phyloP scores from a whole-genome alignment of 108 stramenopile species.

The Stephanodiscus triporus region DNA sequence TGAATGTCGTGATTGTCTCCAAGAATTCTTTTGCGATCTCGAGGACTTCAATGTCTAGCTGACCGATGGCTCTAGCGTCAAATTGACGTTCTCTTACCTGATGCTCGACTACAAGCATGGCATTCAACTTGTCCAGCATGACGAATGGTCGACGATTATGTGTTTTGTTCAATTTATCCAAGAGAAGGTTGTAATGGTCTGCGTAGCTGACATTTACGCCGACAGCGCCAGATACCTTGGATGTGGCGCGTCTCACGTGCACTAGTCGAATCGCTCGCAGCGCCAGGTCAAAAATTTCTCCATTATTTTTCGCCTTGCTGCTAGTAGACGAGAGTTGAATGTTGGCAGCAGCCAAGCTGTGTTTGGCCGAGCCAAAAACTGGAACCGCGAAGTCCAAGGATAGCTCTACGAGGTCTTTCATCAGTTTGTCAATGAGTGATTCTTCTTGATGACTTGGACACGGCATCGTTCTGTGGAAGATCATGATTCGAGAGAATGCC shows the following conservation, averaged over 20 bases:
- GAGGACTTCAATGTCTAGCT: conserved; percentile 23
- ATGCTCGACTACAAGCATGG: conserved; percentile 22
- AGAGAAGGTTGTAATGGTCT: conserved; percentile 31
- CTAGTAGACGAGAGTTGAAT: conserved; percentile 6
- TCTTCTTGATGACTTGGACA: conserved; percentile 36
- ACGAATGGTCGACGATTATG: conserved; percentile 29
- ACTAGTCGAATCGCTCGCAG: conserved; percentile 35
- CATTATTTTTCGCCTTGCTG: conserved; percentile 4
- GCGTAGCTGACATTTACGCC: not conserved
- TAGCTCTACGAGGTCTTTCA: conserved; percentile 32
- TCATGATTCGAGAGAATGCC: conserved; percentile 24
- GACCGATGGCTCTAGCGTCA: not conserved
- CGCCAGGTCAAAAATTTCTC: conserved; percentile 29
- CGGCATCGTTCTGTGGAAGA: conserved; percentile 30
- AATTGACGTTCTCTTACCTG: conserved; percentile 19
- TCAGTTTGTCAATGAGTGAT: conserved; percentile 28
- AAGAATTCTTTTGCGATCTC: conserved; percentile 25
- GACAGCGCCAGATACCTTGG: not conserved
- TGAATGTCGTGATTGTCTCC: conserved; percentile 17
- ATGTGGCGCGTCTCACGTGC: conserved; percentile 24
- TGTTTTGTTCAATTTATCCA: conserved; percentile 23
- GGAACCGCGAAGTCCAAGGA: conserved; percentile 17
- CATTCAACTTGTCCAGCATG: conserved; percentile 39
- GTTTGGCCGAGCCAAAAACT: conserved; percentile 1
- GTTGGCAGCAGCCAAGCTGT: not conserved